Conservation (phyloP, 805 yeast genomes). For the Ogataea paraovalis region DNA sequence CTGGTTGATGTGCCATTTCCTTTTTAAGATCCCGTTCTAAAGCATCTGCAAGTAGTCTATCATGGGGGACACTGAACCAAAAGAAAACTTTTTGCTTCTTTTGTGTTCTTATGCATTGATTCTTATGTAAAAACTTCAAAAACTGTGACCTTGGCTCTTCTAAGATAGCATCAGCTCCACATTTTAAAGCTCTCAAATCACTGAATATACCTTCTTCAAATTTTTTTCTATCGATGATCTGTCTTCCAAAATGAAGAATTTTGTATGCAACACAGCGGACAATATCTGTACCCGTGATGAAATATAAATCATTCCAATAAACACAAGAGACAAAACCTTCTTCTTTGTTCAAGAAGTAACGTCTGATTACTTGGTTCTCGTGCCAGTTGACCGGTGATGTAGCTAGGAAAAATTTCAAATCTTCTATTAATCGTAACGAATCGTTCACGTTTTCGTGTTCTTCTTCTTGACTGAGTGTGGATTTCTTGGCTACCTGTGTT, state of each 20-base stretch:
- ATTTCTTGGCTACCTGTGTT: too few species aligned
- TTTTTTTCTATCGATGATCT: slow-evolving; percentile 80
- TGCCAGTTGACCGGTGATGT: slow-evolving; percentile 97
- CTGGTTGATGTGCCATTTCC: slow-evolving; percentile 54
- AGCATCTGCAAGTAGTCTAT: slow-evolving; percentile 87
- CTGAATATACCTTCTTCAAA: slow-evolving; percentile 96
- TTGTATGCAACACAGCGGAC: slow-evolving; percentile 87
- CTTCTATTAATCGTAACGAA: slow-evolving; percentile 62
- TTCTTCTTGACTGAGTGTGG: not conserved
- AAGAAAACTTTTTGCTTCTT: slow-evolving; percentile 95
- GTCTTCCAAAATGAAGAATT: slow-evolving; percentile 86
- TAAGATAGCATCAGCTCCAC: slow-evolving; percentile 81
- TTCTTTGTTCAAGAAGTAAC: slow-evolving; percentile 80
- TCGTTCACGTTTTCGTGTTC: slow-evolving; percentile 34
- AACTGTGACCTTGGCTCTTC: slow-evolving; percentile 86
- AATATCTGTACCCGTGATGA: slow-evolving; percentile 93
- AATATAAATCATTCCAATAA: slow-evolving; percentile 84
- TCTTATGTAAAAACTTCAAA: slow-evolving; percentile 76
- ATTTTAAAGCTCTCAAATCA: slow-evolving; percentile 80
- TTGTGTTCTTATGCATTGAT: slow-evolving; percentile 87
- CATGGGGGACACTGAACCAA: slow-evolving; percentile 96
- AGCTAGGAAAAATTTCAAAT: slow-evolving; percentile 77
- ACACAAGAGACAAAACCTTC: slow-evolving; percentile 94
- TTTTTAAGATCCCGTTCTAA: slow-evolving; percentile 86
- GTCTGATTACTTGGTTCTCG: slow-evolving; percentile 77